These are phyloP conservation scores for Fragaria iinumae DNA, from an alignment of 306 rosid species.

Conservation along the genomic window DNA sequence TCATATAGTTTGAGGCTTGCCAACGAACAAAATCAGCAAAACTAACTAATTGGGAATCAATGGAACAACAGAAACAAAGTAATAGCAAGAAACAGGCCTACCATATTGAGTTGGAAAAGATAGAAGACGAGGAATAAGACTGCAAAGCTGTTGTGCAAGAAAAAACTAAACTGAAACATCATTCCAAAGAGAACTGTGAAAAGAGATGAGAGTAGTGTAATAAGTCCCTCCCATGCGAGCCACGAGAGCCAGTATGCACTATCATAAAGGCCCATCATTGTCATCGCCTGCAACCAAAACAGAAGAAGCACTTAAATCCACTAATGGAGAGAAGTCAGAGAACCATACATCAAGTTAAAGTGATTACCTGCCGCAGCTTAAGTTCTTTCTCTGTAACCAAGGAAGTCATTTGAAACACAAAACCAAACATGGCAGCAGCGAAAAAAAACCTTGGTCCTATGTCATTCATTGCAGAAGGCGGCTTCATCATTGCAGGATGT, in stretches of 20 bases:
- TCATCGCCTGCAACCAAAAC: slow-evolving; percentile 63
- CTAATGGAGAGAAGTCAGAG: background rate
- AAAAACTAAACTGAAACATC: slow-evolving; percentile 78
- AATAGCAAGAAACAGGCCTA: slow-evolving; percentile 31
- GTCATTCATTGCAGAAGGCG: slow-evolving; percentile 35
- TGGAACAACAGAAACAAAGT: slow-evolving; percentile 3
- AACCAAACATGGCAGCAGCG: slow-evolving; percentile 81
- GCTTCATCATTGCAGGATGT: slow-evolving; percentile 51
- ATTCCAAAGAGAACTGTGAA: slow-evolving; percentile 80
- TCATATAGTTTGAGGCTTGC: background rate
- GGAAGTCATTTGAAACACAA: slow-evolving; percentile 78
- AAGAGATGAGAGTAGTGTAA: slow-evolving; percentile 61
- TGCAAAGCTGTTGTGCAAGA: slow-evolving; percentile 63
- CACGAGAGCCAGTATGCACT: slow-evolving; percentile 91
- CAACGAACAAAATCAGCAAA: slow-evolving; percentile 4
- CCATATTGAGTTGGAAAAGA: slow-evolving; percentile 89
- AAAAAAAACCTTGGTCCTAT: slow-evolving; percentile 74
- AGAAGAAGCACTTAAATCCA: background rate
- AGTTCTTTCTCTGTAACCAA: slow-evolving; percentile 84
- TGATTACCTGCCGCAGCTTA: slow-evolving; percentile 85
- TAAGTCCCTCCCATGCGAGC: slow-evolving; percentile 79
- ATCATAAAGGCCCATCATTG: slow-evolving; percentile 90
- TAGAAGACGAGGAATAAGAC: slow-evolving; percentile 66
- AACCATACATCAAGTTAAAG: background rate
- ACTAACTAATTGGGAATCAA: background rate